Conservation (phyloP, 352 stramenopile species). For the Phytophthora vignae region DNA sequence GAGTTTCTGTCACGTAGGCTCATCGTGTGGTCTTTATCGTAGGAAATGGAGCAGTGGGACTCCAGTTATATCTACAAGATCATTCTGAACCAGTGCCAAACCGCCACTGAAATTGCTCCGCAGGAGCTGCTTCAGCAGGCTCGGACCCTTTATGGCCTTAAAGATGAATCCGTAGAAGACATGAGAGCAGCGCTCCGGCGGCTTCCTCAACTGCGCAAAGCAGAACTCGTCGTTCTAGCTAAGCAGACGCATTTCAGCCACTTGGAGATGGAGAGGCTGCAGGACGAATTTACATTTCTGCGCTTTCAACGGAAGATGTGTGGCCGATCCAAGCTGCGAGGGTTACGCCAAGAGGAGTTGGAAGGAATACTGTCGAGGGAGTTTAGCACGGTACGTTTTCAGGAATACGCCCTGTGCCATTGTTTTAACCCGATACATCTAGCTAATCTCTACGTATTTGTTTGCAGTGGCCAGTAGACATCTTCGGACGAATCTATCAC, state of each 20-base stretch:
- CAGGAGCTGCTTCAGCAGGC: constrained; percentile 47
- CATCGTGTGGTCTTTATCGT: background rate
- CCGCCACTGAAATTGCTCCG: constrained; percentile 34
- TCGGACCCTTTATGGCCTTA: constrained; percentile 57
- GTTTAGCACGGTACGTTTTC: constrained; percentile 47
- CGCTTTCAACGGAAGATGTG: constrained; percentile 56
- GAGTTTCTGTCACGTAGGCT: constrained; percentile 2
- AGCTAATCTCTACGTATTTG: constrained; percentile 1
- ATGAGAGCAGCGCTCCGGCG: constrained; percentile 58
- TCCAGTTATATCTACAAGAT: constrained; percentile 80
- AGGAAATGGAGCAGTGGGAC: constrained; percentile 70
- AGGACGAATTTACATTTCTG: constrained; percentile 77
- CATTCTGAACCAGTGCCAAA: constrained; percentile 53
- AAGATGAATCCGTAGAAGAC: constrained; percentile 68
- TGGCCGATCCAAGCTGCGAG: constrained; percentile 51
- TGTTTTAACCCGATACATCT: background rate
- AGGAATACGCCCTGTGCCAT: background rate
- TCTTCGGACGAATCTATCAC: constrained; percentile 51
- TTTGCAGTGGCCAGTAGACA: constrained; percentile 55
- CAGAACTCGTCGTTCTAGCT: constrained; percentile 58
- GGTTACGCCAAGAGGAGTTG: constrained; percentile 61
- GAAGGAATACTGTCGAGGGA: constrained; percentile 61
- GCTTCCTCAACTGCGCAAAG: constrained; percentile 57
- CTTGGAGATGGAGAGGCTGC: constrained; percentile 59
- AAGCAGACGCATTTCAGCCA: constrained; percentile 61